phyloP scores from a whole-genome alignment of 164 flowering plant genomes.

The Vitis rotundifolia region DNA sequence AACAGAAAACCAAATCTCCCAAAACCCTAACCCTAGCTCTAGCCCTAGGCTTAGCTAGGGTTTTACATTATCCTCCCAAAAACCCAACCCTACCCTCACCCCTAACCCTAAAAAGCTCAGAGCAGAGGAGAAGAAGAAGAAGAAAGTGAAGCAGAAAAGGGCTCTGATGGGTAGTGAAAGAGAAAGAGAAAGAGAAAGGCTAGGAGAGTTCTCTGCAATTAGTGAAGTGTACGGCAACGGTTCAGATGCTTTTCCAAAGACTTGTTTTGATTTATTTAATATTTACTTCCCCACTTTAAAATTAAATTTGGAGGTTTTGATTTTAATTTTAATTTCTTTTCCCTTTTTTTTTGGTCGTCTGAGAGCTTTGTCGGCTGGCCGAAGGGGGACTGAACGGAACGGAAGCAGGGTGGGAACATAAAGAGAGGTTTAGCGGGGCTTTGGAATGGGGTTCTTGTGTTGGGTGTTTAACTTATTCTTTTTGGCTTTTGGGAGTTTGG shows the following conservation, averaged over 20 bases:
- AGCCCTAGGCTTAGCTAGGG: constrained; percentile 12
- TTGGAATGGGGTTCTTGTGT: neutral
- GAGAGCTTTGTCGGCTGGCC: constrained; percentile 28
- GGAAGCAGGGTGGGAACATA: neutral
- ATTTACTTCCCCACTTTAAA: too few relatives aligned
- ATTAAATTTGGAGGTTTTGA: too few relatives aligned
- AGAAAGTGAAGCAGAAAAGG: neutral
- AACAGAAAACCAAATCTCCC: neutral
- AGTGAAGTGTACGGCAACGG: constrained; percentile 24
- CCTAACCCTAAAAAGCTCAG: neutral
- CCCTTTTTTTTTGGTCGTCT: constrained; percentile 9
- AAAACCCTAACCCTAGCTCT: constrained; percentile 19
- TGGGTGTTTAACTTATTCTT: neutral
- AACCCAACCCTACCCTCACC: constrained; percentile 5
- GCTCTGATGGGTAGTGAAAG: constrained; percentile 5
- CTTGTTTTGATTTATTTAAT: constrained; percentile 1
- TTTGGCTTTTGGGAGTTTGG: too few relatives aligned
- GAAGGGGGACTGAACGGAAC: constrained; percentile 17
- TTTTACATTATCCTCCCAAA: constrained; percentile 29
- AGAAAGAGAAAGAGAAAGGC: neutral
- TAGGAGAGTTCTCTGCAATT: constrained; percentile 7
- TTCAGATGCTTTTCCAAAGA: constrained; percentile 15
- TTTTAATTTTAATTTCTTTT: neutral
- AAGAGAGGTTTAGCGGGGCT: neutral
- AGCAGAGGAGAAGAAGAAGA: constrained; percentile 1